Evolutionary conservation across 2,329 filamentous ascomycete species (phyloP).

Genomic region (Calycina herbarum): DNA sequence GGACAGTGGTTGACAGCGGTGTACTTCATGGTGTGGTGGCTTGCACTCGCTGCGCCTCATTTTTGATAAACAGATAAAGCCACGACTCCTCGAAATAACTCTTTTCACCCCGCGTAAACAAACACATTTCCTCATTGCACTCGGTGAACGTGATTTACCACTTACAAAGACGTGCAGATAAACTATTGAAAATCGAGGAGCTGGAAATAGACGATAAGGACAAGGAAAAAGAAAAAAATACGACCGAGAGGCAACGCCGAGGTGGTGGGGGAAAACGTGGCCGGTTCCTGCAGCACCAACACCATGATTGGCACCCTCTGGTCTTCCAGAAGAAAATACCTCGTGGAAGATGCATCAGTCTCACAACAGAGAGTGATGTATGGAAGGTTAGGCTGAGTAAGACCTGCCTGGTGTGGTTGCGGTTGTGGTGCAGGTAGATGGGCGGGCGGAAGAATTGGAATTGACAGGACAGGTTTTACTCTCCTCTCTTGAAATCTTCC

Average conservation of each 20-base stretch:
- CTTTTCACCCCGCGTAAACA: not conserved
- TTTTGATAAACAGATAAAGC: constrained; percentile 4
- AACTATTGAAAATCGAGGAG: constrained; percentile 9
- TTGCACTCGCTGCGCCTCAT: constrained; percentile 12
- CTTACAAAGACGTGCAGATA: constrained; percentile 8
- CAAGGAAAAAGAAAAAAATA: not conserved
- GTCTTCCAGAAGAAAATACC: constrained; percentile 7
- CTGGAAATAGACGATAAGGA: constrained; percentile 9
- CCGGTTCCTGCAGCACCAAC: constrained; percentile 10
- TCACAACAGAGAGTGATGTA: not conserved
- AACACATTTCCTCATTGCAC: constrained; percentile 7
- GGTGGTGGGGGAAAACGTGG: not conserved
- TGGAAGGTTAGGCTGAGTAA: constrained; percentile 12
- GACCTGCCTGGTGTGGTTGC: not conserved
- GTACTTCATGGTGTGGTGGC: constrained; percentile 6
- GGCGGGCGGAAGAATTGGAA: not conserved
- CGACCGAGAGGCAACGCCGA: not conserved
- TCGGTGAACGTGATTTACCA: not conserved
- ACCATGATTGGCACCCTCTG: not conserved
- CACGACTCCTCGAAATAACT: constrained; percentile 14
- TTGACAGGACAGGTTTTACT: constrained; percentile 1
- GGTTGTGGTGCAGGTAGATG: not conserved
- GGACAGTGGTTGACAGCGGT: constrained; percentile 1
- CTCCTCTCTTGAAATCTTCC: not conserved
- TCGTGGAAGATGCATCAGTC: constrained; percentile 11